Evolutionary conservation across 169 alveolate genomes (phyloP), one percentile per base, ranked within the genome.

Genomic region (Cryptosporidium ryanae): DNA sequence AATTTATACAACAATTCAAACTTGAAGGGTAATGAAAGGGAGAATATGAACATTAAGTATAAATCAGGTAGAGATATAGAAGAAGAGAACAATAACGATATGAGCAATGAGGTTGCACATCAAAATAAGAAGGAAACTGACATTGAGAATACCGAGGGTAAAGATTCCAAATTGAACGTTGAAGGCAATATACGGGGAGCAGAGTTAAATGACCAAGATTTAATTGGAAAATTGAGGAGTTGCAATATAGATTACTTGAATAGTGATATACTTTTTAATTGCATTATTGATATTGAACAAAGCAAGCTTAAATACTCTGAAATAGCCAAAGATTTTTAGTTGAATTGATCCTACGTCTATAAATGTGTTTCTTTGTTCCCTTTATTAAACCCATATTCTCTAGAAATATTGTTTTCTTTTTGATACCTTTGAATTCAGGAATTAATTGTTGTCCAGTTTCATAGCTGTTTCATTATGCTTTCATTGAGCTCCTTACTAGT

Each of bases 211-310:
- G 83, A 68, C 38, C 55, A 50, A 44, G 83, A 68, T 23, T 44
- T 68, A 10, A 68, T 68, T 34, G 52, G 52, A 54, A 27, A 61
- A 31, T 23, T 76, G 2, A 76, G 87, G 59, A 44, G 7, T 21
- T 76, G 87, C 13, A 76, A 76, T 76, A 32, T 59, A 34, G 15
- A 29, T 23, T 76, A 76, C 59, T 76, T 59, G 23, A 76, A 76
- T 48, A 55, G 34, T 31, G 71, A 76, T 12, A 63, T 76, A 44
- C 10, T 61, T n/a, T 76, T 76, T 55, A 76, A 59, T 27, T 76
- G 87, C 52, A 59, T 61, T 25, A 65, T 76, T 17, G 71, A 76
- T 57, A 76, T 76, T 76, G 87, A 76, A 21, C 65, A 76, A 76
- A 76, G 87, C 48, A 55, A 48, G 38, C 61, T 59, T n/a, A 76